Percentiles rank a stretch among this genome's conserved stretches.
phyloP scores from a whole-genome alignment of 371 early-diverging fungal species.

The Nematocida parisii region DNA sequence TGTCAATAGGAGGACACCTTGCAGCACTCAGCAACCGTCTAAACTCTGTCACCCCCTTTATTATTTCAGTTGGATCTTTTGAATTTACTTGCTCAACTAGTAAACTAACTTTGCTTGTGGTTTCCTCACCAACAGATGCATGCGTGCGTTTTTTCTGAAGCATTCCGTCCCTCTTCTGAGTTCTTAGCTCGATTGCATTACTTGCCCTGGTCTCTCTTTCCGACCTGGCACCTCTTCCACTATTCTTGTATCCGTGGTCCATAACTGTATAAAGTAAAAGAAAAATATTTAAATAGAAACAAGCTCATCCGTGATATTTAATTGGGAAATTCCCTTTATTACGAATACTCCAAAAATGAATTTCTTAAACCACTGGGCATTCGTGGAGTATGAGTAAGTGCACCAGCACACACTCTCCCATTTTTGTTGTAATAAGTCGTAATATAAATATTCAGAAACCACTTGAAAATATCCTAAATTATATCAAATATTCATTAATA shows the following conservation, averaged over 20 bases:
- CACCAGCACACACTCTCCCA: too few species aligned
- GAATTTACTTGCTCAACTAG: slow-evolving; percentile 59
- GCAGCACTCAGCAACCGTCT: slow-evolving; percentile 92
- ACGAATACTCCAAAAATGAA: too few species aligned
- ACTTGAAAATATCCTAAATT: too few species aligned
- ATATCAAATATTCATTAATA: too few species aligned
- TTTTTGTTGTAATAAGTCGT: too few species aligned
- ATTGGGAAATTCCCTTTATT: too few species aligned
- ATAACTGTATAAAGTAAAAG: slow-evolving; percentile 33
- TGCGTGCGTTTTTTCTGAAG: slow-evolving; percentile 67
- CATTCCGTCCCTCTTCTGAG: slow-evolving; percentile 65
- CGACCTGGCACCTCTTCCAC: slow-evolving; percentile 23
- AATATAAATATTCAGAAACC: too few species aligned
- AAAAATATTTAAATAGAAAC: slow-evolving; percentile 17
- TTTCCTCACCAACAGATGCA: not conserved
- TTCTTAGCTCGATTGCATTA: slow-evolving; percentile 64
- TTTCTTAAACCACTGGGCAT: too few species aligned
- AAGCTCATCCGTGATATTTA: not conserved
- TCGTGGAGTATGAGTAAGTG: too few species aligned
- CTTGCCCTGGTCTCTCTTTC: slow-evolving; percentile 43
- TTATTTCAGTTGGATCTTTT: slow-evolving; percentile 60
- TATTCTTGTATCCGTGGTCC: slow-evolving; percentile 52
- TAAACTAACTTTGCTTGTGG: slow-evolving; percentile 50
- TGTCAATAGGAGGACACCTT: slow-evolving; percentile 91
- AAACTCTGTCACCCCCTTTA: slow-evolving; percentile 81